Evolutionary conservation across 331 rosid genomes (phyloP).

Genomic region (Pyracantha coccinea): DNA sequence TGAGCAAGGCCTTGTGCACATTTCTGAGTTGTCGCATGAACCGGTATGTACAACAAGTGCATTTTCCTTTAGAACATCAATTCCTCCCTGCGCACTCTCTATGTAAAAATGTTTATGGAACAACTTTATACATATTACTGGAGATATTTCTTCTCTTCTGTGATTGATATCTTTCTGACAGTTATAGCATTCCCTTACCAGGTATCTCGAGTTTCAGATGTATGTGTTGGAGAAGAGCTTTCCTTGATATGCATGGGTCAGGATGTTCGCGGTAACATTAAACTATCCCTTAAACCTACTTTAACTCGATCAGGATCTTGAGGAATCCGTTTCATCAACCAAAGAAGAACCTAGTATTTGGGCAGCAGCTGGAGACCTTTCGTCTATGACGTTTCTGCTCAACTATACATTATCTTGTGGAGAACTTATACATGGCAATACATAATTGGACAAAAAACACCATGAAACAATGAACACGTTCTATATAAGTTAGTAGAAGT

Average conservation of each 20-base stretch:
- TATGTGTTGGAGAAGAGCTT: conserved; percentile 77
- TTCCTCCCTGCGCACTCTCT: not conserved
- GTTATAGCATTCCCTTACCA: conserved; percentile 15
- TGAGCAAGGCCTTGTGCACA: conserved; percentile 92
- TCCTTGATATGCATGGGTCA: conserved; percentile 85
- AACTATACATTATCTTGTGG: too few species aligned
- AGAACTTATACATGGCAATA: too few species aligned
- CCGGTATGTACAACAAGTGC: conserved; percentile 42
- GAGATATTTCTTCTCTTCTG: not conserved
- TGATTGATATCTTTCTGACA: not conserved
- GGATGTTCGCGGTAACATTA: conserved; percentile 91
- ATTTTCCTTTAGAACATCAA: not conserved
- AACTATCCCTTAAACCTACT: conserved; percentile 82
- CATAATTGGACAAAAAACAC: too few species aligned
- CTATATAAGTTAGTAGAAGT: too few species aligned
- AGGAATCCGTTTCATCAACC: conserved; percentile 28
- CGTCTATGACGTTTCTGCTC: not conserved
- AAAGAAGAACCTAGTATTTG: conserved; percentile 36
- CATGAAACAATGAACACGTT: too few species aligned
- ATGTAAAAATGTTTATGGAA: not conserved
- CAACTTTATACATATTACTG: not conserved
- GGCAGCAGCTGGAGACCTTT: conserved; percentile 36
- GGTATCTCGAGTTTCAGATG: conserved; percentile 75
- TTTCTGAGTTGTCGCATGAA: conserved; percentile 86
- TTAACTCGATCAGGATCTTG: conserved; percentile 23